phyloP scores from a whole-genome alignment of 805 yeast species.

The Wickerhamiella cacticola region DNA sequence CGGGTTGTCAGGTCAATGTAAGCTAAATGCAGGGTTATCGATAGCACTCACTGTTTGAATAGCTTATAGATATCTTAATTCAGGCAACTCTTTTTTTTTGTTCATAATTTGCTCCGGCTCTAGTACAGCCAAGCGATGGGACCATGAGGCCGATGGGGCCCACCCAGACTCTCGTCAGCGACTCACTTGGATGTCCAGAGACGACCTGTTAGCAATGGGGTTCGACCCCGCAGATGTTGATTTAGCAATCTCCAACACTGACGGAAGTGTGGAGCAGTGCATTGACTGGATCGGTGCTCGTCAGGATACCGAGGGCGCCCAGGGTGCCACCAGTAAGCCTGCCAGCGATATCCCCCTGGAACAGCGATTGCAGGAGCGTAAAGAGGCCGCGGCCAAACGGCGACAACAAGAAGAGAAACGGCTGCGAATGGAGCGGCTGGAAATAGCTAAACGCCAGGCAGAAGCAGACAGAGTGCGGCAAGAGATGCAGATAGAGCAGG shows the following conservation, averaged over 20 bases:
- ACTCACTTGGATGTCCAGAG: conserved; percentile 9
- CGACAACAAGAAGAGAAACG: conserved; percentile 28
- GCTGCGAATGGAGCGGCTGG: conserved; percentile 24
- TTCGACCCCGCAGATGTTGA: conserved; percentile 26
- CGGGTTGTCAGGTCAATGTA: too few species aligned
- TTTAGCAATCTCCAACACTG: conserved; percentile 21
- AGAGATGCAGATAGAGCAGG: conserved; percentile 26
- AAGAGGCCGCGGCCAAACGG: conserved; percentile 25
- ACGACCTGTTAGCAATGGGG: conserved; percentile 23
- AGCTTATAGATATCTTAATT: too few species aligned
- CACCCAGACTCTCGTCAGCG: not conserved
- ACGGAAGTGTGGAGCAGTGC: conserved; percentile 23
- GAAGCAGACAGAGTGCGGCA: conserved; percentile 25
- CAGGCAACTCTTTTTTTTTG: too few species aligned
- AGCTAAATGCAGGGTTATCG: too few species aligned
- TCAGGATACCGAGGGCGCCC: conserved; percentile 16
- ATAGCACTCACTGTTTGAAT: too few species aligned
- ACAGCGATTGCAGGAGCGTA: conserved; percentile 26
- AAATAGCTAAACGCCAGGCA: conserved; percentile 24
- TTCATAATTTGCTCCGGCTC: too few species aligned
- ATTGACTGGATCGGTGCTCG: conserved; percentile 27
- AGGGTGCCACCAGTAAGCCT: conserved; percentile 17
- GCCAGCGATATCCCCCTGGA: conserved; percentile 22
- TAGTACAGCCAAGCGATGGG: too few species aligned
- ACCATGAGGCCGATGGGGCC: too few species aligned